Base-by-base conservation (phyloP, 225 moss, liverwort and hornwort genomes). In the Marchantia polymorpha region DNA sequence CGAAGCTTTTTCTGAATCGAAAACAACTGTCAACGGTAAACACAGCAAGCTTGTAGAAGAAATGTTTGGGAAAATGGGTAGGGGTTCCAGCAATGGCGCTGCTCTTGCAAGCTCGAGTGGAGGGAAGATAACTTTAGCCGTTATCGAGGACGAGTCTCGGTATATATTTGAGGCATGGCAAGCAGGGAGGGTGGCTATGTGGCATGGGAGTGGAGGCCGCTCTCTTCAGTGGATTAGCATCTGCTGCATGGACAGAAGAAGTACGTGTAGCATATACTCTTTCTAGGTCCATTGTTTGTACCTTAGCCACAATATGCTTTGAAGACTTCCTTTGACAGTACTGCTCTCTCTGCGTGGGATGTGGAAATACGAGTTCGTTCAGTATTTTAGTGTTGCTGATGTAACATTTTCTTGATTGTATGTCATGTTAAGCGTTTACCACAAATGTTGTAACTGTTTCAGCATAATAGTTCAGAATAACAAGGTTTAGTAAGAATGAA, bases 151-250 rank as follows among this genome's bases (percentile, higher is more conserved):
- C 74, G 92, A 93, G 68, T 92, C 92, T 64, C 89, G 87, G 76
- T 89, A 88, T 68, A 88, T 88, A 75, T 90, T 94, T 19, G 91
- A 94, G 76, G 93, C 94, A 70, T 99, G 97, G 97, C 94, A 91
- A 82, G 89, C 87, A 22, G 93, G 93, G 69, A 89, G 89, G 83
- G 89, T 99, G 63, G 90, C 92, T 72, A 87, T 87, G 76, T 99
- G 97, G 97, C 93, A 94, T 78, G 90, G 87, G 71, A 87, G 89
- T 76, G 93, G 93, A 78, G 87, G 89, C 74, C 84, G 89, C 47
- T 90, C 97, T 17, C 86, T 99, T 30, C 92, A 94, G 83, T 99
- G 97, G 97, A 83, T 99, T 76, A 91, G 97, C 78, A 88, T 94
- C 77, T 92, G 89, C 87, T 94, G 97, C 77, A 85, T 92, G 55